Evolutionary conservation across 495 filamentous ascomycete species (phyloP).

Genomic region (Cenococcum geophilum): DNA sequence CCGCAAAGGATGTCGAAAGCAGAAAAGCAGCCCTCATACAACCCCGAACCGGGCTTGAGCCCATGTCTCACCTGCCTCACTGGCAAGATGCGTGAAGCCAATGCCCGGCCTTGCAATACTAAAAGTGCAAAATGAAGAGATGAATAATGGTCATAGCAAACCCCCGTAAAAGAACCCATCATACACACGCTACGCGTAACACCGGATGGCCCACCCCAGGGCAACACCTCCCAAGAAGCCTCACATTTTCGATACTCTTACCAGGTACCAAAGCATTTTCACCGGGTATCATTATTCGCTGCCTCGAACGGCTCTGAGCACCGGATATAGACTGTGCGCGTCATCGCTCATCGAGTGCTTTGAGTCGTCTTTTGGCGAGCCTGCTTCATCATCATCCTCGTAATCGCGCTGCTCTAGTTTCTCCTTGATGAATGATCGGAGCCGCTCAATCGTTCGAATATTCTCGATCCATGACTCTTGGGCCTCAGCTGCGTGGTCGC

Average conservation of each 20-base stretch:
- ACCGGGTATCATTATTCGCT: conserved; percentile 14
- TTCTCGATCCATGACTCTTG: conserved; percentile 80
- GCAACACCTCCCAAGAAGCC: not conserved
- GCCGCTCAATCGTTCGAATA: conserved; percentile 69
- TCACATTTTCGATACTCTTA: not conserved
- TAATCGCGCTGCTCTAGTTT: conserved; percentile 60
- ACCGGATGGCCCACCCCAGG: no score
- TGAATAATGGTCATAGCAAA: not conserved
- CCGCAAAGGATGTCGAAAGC: no score
- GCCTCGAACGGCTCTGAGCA: conserved; percentile 30
- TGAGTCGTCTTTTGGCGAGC: conserved; percentile 11
- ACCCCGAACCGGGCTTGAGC: no score
- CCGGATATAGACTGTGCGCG: conserved; percentile 32
- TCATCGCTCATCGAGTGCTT: conserved; percentile 25
- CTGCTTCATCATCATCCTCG: conserved; percentile 32
- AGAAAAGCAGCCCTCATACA: no score
- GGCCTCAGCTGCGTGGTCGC: conserved; percentile 22
- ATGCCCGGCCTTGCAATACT: not conserved
- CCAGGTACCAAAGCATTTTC: not conserved
- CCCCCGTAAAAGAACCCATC: not conserved
- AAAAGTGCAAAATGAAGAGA: not conserved
- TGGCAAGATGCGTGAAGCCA: not conserved
- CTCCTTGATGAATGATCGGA: conserved; percentile 61
- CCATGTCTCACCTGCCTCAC: no score
- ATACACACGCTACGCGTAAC: not conserved